A percentile compares a stretch with the other conserved stretches of the same genome.
These are phyloP conservation scores for Grigorovia humatica DNA, from an alignment of 805 yeast genomes.

Conservation along the genomic window DNA sequence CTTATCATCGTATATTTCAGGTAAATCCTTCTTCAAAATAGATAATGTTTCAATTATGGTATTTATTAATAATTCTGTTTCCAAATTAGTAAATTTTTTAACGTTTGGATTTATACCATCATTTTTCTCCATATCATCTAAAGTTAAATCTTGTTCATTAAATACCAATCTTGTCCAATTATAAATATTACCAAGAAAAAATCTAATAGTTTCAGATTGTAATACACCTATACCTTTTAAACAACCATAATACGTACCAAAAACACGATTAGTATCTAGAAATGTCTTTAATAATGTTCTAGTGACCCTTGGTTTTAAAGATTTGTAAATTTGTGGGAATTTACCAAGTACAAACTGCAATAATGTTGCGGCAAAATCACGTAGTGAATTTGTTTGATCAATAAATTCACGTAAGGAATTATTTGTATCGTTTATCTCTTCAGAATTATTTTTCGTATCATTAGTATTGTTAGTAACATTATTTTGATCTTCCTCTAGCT, in stretches of 20 bases:
- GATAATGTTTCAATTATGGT: constrained; percentile 47
- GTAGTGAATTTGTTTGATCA: constrained; percentile 43
- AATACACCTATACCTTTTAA: constrained; percentile 72
- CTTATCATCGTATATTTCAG: constrained; percentile 25
- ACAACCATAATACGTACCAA: constrained; percentile 89
- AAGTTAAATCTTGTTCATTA: constrained; percentile 22
- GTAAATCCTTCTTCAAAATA: constrained; percentile 32
- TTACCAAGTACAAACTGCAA: constrained; percentile 66
- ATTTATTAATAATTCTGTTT: constrained; percentile 38
- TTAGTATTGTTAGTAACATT: not conserved
- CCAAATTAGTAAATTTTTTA: constrained; percentile 32
- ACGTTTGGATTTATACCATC: constrained; percentile 6
- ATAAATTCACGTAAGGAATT: constrained; percentile 24
- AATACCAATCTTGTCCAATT: constrained; percentile 66
- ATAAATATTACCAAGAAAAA: constrained; percentile 73
- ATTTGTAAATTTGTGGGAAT: constrained; percentile 77
- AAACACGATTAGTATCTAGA: constrained; percentile 69
- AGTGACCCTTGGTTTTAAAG: constrained; percentile 87
- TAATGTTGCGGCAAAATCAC: constrained; percentile 82
- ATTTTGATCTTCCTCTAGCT: not conserved
- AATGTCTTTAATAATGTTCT: constrained; percentile 87
- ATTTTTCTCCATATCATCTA: constrained; percentile 12
- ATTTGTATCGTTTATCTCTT: not conserved
- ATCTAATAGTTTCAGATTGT: constrained; percentile 81
- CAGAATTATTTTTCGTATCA: not conserved